phyloP scores from a whole-genome alignment of 768 basidiomycete genomes.

The Boletus speciosus region DNA sequence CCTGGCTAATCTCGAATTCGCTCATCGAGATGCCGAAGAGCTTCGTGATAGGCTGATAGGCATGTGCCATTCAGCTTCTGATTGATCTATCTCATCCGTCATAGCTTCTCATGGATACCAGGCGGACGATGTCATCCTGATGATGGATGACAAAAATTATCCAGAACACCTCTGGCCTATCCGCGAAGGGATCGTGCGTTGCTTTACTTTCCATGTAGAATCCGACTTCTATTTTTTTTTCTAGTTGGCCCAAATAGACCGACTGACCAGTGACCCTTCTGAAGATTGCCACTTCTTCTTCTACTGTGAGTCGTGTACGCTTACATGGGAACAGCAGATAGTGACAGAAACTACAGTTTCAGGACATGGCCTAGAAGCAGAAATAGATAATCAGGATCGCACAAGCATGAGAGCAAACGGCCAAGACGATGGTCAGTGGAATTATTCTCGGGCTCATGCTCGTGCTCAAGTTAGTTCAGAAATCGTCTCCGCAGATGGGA shows the following conservation, averaged over 20 bases:
- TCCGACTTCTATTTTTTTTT: background rate
- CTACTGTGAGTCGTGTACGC: constrained; percentile 41
- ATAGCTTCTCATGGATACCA: constrained; percentile 39
- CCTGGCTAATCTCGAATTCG: constrained; percentile 7
- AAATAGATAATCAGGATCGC: constrained; percentile 21
- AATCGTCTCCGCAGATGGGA: constrained; percentile 19
- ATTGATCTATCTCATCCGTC: background rate
- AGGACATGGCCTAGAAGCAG: constrained; percentile 22
- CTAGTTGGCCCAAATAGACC: constrained; percentile 39
- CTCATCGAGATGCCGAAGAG: constrained; percentile 19
- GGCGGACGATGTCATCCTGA: constrained; percentile 37
- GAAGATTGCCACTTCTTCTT: constrained; percentile 51
- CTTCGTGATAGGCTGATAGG: constrained; percentile 19
- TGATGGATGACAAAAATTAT: constrained; percentile 38
- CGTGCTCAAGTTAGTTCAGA: constrained; percentile 9
- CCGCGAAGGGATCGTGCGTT: constrained; percentile 41
- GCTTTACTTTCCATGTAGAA: background rate
- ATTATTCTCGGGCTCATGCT: background rate
- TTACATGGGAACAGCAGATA: no score
- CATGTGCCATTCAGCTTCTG: background rate
- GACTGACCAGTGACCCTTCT: constrained; percentile 39
- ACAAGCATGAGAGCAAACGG: constrained; percentile 44
- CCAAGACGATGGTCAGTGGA: constrained; percentile 42
- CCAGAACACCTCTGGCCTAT: constrained; percentile 39
- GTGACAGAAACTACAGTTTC: constrained; percentile 9